Evolutionary conservation across 345 rosid genomes (phyloP).

Genomic region (Ricinus communis): DNA sequence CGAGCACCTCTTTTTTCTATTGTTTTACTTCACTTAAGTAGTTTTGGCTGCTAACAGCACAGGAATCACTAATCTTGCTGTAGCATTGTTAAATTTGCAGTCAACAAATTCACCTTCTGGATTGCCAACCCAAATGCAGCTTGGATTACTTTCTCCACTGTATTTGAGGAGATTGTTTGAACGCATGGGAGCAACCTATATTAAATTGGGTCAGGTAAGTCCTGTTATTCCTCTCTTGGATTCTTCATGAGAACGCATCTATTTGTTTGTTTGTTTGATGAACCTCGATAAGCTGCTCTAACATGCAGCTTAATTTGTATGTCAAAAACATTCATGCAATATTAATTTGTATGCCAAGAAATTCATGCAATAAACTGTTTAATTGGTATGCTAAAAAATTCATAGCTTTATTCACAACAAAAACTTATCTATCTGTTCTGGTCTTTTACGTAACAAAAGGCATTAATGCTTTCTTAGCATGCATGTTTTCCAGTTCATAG

Average conservation of each 20-base stretch:
- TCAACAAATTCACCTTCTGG: constrained; percentile 57
- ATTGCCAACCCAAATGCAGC: constrained; percentile 64
- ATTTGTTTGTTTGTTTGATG: constrained; percentile 2
- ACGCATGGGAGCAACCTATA: constrained; percentile 97
- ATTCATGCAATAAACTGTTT: not conserved
- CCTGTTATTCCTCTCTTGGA: not conserved
- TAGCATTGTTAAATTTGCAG: constrained; percentile 36
- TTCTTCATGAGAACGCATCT: not conserved
- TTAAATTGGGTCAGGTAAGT: constrained; percentile 88
- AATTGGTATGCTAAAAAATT: not conserved
- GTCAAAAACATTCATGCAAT: not conserved
- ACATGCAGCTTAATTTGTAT: not conserved
- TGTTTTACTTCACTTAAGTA: constrained; percentile 4
- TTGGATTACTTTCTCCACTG: constrained; percentile 81
- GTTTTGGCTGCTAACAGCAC: not conserved
- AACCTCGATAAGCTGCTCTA: not conserved
- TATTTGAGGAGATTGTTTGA: constrained; percentile 92
- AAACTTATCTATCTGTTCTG: not conserved
- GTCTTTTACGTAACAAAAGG: not conserved
- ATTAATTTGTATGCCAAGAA: no score
- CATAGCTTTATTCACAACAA: not conserved
- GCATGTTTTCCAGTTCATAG: constrained; percentile 63
- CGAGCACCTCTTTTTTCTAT: not conserved
- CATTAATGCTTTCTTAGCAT: constrained; percentile 22
- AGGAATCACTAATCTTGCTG: not conserved